Evolutionary conservation across 1,139 yeast species (phyloP), one percentile per base, ranked within the genome.

Genomic region (Yamadazyma pseudoaaseri): DNA sequence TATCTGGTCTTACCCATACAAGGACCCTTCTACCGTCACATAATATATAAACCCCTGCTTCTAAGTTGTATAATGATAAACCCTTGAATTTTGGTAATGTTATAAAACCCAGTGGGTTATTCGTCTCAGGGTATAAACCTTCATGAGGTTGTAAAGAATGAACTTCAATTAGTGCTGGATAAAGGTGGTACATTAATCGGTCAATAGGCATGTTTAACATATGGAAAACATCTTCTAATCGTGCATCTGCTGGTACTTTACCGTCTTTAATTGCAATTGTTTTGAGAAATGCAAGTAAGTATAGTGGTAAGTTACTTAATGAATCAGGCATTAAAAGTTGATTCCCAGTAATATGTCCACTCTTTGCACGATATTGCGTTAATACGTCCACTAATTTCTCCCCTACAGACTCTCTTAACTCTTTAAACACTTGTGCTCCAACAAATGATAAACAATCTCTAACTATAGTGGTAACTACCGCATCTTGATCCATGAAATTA

Each of bases 261-360:
- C 73, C 57, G 20, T 68, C 73, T 36, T 81, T 70, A 48, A 90
- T 66, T 1, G 90, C 79, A 31, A 66, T 69, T 1, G 83, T 59
- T 54, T 92, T 92, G 46, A 82, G 71, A 40, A 89, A 76, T 0
- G 94, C 70, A 36, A 87, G 67, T 34, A 86, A 56, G 48, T 75
- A 80, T 47, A 82, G 70, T 5, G 95, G 81, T 35, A 92, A 65
- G 29, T 87, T 79, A 39, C 80, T 78, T 46, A 94, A 64, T 5
- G 94, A 78, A 32, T 84, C 86, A 0, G 98, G 98, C 61, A 92
- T 70, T 7, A 90, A 71, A 38, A 92, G 65, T 49, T 86, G 90
- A 44, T 67, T 63, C 37, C 67, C 68, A 11, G 25, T 22, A 11
- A 7, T 11, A 22, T 10, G 25, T 43, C 69, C 75, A 44, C 65